A percentile compares a stretch with the other conserved stretches of the same genome.
Conservation (phyloP, 2,329 filamentous ascomycete species). For the Aureobasidium sp. region DNA sequence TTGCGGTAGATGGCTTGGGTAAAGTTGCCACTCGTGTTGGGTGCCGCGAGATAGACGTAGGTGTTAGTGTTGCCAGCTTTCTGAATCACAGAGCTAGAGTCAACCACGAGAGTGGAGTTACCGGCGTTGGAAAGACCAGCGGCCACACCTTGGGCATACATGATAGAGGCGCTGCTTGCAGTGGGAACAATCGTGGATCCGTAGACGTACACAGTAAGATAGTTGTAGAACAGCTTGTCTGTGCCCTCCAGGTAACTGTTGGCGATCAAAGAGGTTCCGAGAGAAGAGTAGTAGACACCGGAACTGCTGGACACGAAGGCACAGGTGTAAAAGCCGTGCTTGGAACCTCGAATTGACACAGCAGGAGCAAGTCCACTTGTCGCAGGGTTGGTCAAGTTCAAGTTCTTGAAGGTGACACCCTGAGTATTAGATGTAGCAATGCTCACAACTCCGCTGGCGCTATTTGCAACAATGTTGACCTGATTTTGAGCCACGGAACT, state of each 20-base stretch:
- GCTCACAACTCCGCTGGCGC: constrained; percentile 24
- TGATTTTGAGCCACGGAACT: constrained; percentile 33
- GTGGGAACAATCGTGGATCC: constrained; percentile 38
- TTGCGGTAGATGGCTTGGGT: constrained; percentile 38
- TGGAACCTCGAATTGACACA: constrained; percentile 31
- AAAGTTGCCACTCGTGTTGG: constrained; percentile 29
- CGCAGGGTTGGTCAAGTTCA: constrained; percentile 34
- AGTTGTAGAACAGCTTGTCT: constrained; percentile 38
- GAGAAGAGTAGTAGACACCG: constrained; percentile 25
- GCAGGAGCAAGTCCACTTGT: constrained; percentile 21
- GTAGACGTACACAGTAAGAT: constrained; percentile 38
- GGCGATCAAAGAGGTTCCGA: constrained; percentile 35
- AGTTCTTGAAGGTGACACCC: constrained; percentile 33
- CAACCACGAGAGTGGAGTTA: constrained; percentile 18
- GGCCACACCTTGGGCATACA: constrained; percentile 18
- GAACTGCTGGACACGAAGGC: constrained; percentile 36
- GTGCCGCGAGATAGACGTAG: constrained; percentile 35
- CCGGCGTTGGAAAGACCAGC: constrained; percentile 8
- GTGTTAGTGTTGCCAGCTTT: constrained; percentile 24
- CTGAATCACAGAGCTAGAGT: constrained; percentile 17
- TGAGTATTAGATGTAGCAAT: constrained; percentile 27
- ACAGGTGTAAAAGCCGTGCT: constrained; percentile 41
- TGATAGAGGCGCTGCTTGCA: constrained; percentile 28
- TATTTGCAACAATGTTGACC: constrained; percentile 28
- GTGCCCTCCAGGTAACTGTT: constrained; percentile 41